A percentile compares a stretch with the other conserved stretches of the same genome.
Conservation (phyloP, 441 rosid species). For the Arabidopsis lyrata region DNA sequence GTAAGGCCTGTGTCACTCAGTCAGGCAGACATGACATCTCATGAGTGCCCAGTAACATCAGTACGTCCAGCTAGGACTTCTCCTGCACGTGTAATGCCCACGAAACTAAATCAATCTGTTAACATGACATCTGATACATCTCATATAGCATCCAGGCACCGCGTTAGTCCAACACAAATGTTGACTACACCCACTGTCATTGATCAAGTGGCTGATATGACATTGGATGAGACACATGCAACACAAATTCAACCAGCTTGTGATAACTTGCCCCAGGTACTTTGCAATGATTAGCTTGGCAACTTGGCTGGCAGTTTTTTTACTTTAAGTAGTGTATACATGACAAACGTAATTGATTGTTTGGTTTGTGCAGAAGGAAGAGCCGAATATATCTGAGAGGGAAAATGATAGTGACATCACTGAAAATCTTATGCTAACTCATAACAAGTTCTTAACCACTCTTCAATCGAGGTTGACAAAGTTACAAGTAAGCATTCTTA, state of each 20-base stretch:
- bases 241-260: constrained; percentile 20
- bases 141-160: constrained; percentile 23
- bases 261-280: constrained; percentile 36
- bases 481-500: constrained; percentile 68
- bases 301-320: background rate
- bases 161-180: constrained; percentile 25
- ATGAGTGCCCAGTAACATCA: constrained; percentile 33
- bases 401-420: constrained; percentile 53
- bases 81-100: constrained; percentile 36
- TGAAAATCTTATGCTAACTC: constrained; percentile 77
- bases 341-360: constrained; percentile 2
- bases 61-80: constrained; percentile 35
- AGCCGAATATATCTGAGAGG: constrained; percentile 64
- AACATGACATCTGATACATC: constrained; percentile 25
- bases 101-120: constrained; percentile 7
- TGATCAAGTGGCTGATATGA: constrained; percentile 36
- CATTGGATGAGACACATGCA: constrained; percentile 30
- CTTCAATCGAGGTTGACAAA: constrained; percentile 86
- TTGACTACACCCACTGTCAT: constrained; percentile 22
- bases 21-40: constrained; percentile 34
- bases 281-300: background rate
- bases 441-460: constrained; percentile 70
- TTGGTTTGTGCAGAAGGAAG: constrained; percentile 60
- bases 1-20: constrained; percentile 36
- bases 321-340: background rate